Evolutionary conservation across 192 early-diverging fungal species (phyloP).

Genomic region (Chytriomyces hyalinus): DNA sequence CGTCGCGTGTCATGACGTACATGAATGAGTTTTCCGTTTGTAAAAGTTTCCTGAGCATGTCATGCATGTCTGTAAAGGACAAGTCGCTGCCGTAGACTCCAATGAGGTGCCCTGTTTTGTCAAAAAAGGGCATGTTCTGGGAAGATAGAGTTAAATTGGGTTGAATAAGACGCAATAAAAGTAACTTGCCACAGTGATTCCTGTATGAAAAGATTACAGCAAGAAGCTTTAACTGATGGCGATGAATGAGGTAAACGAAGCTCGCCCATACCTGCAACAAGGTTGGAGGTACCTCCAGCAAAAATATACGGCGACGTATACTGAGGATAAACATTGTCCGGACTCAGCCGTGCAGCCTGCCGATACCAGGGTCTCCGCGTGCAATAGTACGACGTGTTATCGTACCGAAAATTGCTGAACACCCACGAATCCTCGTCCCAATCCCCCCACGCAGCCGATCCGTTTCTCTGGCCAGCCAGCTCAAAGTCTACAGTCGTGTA

Average conservation of each 20-base stretch:
- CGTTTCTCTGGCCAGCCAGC: background rate
- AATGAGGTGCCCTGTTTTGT: background rate
- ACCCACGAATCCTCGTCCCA: background rate
- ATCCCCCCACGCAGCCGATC: background rate
- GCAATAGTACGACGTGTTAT: background rate
- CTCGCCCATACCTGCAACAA: background rate
- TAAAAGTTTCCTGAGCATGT: background rate
- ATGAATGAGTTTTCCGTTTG: slow-evolving; percentile 1
- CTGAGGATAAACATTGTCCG: background rate
- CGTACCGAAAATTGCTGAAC: background rate
- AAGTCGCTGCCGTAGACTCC: slow-evolving; percentile 4
- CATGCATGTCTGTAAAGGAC: background rate
- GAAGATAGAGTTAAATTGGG: background rate
- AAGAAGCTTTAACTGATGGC: background rate
- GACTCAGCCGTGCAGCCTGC: background rate
- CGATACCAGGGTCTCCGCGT: background rate
- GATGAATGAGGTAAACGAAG: too few species aligned
- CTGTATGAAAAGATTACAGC: background rate
- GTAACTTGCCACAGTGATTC: slow-evolving; percentile 9
- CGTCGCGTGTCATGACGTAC: slow-evolving; percentile 22
- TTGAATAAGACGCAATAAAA: background rate
- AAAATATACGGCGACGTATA: slow-evolving; percentile 2
- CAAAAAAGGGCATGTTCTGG: slow-evolving; percentile 4
- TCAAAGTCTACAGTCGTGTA: background rate
- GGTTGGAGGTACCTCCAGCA: background rate